Evolutionary conservation across 2,329 filamentous ascomycete species (phyloP), one percentile per base, ranked within the genome.

Genomic region (Dactylellina sp.): DNA sequence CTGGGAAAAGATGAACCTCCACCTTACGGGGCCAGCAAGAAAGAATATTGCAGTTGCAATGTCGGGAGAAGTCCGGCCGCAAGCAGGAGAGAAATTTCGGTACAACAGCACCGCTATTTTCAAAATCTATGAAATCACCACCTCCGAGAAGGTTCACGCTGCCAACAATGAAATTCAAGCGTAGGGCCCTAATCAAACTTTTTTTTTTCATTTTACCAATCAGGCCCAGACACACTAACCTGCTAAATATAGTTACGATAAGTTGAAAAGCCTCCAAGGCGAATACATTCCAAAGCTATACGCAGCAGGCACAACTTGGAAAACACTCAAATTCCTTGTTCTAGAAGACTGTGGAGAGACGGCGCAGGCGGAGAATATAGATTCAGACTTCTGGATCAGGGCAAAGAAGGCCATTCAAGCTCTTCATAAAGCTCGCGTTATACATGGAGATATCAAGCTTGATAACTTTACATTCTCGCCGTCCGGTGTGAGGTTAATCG

Each of bases 91-190:
- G 3, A 20, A n/a, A 3, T 1, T 25, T 22, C 4, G 5, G 18
- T 4, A 32, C 9, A 32, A 9, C 32, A 18, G 25, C 12, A 44
- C 11, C 16, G 47, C 39, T 7, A 16, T 70, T 47, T 53, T 70
- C 37, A 61, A 61, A 28, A 14, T 70, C 5, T 61, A 70, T 7
- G 55, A 70, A 22, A 44, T 70, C 16, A 61, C 55, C 18, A 60
- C 53, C 2, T 1, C 25, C n/a, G 11, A 28, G 5, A 37, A 24
- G 1, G 14, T 35, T 2, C 2, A 22, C 25, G 25, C 20, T 0
- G 63, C 63, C 1, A 16, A 60, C 25, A 37, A 20, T 16, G 63
- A 68, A 52, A 59, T 68, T 18, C 7, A 37, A 28, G 46, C 44
- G 63, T 68, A 46, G 60, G 53, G 24, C 4, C 16, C 28, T 16